Evolutionary conservation across 2,329 filamentous ascomycete genomes (phyloP), one percentile per base, ranked within the genome.

Genomic region (Cladophialophora yegresii): DNA sequence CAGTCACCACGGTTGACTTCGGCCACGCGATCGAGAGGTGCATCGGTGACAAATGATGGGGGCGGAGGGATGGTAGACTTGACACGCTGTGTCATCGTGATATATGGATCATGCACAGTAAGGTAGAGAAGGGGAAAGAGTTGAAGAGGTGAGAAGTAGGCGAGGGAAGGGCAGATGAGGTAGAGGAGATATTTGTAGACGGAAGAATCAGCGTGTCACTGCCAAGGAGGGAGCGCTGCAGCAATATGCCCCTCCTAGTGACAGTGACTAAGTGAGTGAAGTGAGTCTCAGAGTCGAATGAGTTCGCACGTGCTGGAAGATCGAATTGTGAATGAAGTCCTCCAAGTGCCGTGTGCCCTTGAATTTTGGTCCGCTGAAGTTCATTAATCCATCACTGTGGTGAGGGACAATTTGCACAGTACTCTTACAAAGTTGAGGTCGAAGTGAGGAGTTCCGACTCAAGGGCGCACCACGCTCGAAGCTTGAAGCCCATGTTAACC

Each of bases 181-280:
- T 16, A n/a, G 16, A 47, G 36, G 54, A 30, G 54, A 43, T 57
- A 57, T 56, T 56, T 57, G 43, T 47, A 47, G 33, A 23, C 22
- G 4, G 22, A 12, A 28, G 36, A 43, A 43, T 16, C 1, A 43
- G 36, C 13, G 36, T 50, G 5, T 28, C 47, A 8, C 47, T 50
- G 47, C 47, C 47, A 43, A 43, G 36, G 16, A 43, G 16, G 20
- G 16, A 50, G 22, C 13, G 26, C 20, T 23, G 47, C 22, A 50
- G 22, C 22, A 16, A 22, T 22, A 57, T 40, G 12, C n/a, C 16
- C 2, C 5, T 20, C 13, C 28, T n/a, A 8, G 16, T 47, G 22
- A 32, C 16, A 49, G 26, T 58, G 40, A 49, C 26, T 26, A 32
- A 23, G 40, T 13, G 54, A 32, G 40, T 50, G 47, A 20, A 30